Base-by-base conservation (phyloP, 2,329 filamentous ascomycete genomes). In the Trichoderma cornu-damae region DNA sequence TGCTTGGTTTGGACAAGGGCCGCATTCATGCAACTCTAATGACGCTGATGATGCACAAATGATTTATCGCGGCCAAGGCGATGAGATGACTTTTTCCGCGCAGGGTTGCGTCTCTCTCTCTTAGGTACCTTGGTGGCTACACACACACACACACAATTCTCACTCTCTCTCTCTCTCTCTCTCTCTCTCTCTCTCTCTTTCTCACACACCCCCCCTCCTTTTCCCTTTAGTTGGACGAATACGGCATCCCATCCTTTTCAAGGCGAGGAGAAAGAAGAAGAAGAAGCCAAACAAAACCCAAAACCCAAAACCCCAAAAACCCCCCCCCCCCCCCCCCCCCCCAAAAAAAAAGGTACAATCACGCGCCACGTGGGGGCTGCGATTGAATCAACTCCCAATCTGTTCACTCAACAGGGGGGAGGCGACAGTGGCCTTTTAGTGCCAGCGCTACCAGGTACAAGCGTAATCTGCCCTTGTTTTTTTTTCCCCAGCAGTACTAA, bases 181-280 rank as follows among this genome's bases (percentile, higher is more conserved):
- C n/a, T n/a, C n/a, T n/a, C n/a, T n/a, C n/a, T n/a, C n/a, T n/a
- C n/a, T n/a, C n/a, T n/a, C n/a, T n/a, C n/a, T n/a, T n/a, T n/a
- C n/a, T n/a, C n/a, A n/a, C n/a, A n/a, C 28, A 30, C 18, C 28
- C 18, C 30, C 30, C 46, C 46, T 49, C 18, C 37, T 40, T 28
- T 34, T 28, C 32, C 49, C 50, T 20, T 14, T 2, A 46, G 18
- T 46, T 38, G 42, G 40, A 38, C 22, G 40, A 55, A 55, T 55
- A 55, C 51, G 51, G 51, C 51, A 55, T 55, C 51, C 51, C n/a
- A n/a, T n/a, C n/a, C n/a, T n/a, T 55, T 47, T 46, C 42, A 47
- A 54, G 32, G 51, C 28, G 28, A 43, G 20, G 18, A 16, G 38
- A 18, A 20, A 42, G 38, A 7, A 42, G 38, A 22, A 14, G 6